Evolutionary conservation across 2,329 filamentous ascomycete species (phyloP).

Genomic region (Hortaea werneckii): DNA sequence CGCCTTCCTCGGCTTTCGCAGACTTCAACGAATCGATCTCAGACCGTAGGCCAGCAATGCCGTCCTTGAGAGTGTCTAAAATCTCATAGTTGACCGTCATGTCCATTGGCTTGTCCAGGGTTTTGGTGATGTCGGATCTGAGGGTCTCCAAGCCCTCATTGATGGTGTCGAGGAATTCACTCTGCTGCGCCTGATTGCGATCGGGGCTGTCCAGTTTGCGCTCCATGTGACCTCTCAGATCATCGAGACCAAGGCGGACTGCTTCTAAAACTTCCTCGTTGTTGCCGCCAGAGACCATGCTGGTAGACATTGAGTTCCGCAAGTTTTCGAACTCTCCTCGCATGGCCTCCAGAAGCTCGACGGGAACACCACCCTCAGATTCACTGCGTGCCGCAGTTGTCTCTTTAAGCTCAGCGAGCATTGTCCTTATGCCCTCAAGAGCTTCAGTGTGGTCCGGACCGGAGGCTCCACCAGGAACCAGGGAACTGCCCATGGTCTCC

Average conservation of each 20-base stretch:
- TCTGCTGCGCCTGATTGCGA: slow-evolving; percentile 39
- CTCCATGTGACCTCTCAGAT: slow-evolving; percentile 39
- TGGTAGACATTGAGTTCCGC: slow-evolving; percentile 31
- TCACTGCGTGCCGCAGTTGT: slow-evolving; percentile 13
- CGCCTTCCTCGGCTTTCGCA: slow-evolving; percentile 32
- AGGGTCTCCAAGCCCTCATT: slow-evolving; percentile 65
- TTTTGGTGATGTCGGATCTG: slow-evolving; percentile 61
- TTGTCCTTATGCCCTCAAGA: slow-evolving; percentile 16
- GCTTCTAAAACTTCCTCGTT: slow-evolving; percentile 41
- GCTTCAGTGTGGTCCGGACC: slow-evolving; percentile 18
- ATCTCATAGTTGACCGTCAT: slow-evolving; percentile 83
- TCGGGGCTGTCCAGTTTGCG: slow-evolving; percentile 46
- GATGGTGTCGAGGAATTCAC: slow-evolving; percentile 51
- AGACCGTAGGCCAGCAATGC: slow-evolving; percentile 61
- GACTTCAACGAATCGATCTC: slow-evolving; percentile 75
- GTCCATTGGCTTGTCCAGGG: slow-evolving; percentile 69
- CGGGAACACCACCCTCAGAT: slow-evolving; percentile 25
- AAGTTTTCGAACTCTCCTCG: slow-evolving; percentile 41
- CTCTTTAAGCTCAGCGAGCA: slow-evolving; percentile 32
- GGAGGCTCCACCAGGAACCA: slow-evolving; percentile 27
- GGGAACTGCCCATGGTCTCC: slow-evolving; percentile 31
- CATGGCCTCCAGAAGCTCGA: slow-evolving; percentile 44
- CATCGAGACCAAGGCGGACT: slow-evolving; percentile 40
- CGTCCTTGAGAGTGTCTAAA: slow-evolving; percentile 74
- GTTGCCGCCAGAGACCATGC: slow-evolving; percentile 30